These are phyloP conservation scores for Teratosphaeria nubilosa DNA, from an alignment of 2,329 filamentous ascomycete genomes.

Conservation along the genomic window DNA sequence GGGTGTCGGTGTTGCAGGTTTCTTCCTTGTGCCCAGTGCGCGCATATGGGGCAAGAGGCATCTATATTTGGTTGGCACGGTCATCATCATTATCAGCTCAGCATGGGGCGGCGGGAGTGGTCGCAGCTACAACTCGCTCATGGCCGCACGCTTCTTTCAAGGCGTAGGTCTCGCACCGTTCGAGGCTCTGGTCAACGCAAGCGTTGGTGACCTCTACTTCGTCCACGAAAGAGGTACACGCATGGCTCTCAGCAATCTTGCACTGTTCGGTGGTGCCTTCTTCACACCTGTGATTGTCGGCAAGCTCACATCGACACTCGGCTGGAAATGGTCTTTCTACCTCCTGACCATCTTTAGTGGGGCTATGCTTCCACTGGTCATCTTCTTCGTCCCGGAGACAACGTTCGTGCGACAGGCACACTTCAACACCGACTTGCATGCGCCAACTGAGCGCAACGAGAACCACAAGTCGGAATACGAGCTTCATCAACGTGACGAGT, in stretches of 20 bases:
- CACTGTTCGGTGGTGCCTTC: slow-evolving; percentile 62
- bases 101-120: slow-evolving; percentile 67
- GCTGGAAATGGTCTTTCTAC: slow-evolving; percentile 85
- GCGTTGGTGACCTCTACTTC: slow-evolving; percentile 81
- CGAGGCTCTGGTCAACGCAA: slow-evolving; percentile 80
- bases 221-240: slow-evolving; percentile 72
- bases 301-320: slow-evolving; percentile 64
- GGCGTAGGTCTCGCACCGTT: slow-evolving; percentile 81
- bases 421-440: slow-evolving; percentile 59
- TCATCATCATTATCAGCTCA: slow-evolving; percentile 63
- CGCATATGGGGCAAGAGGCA: slow-evolving; percentile 91
- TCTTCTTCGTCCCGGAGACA: slow-evolving; percentile 79
- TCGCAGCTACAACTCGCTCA: slow-evolving; percentile 58
- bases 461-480: neutral
- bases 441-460: slow-evolving; percentile 20
- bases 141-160: slow-evolving; percentile 74
- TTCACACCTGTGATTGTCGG: slow-evolving; percentile 84
- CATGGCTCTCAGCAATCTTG: slow-evolving; percentile 71
- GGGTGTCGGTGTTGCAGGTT: slow-evolving; percentile 69
- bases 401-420: slow-evolving; percentile 57
- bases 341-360: slow-evolving; percentile 77
- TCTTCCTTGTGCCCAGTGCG: slow-evolving; percentile 78
- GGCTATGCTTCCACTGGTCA: slow-evolving; percentile 56
- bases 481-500: neutral
- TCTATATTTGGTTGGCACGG: slow-evolving; percentile 66